phyloP scores from a whole-genome alignment of 2,329 filamentous ascomycete species.

The Xylariaceae sp. region DNA sequence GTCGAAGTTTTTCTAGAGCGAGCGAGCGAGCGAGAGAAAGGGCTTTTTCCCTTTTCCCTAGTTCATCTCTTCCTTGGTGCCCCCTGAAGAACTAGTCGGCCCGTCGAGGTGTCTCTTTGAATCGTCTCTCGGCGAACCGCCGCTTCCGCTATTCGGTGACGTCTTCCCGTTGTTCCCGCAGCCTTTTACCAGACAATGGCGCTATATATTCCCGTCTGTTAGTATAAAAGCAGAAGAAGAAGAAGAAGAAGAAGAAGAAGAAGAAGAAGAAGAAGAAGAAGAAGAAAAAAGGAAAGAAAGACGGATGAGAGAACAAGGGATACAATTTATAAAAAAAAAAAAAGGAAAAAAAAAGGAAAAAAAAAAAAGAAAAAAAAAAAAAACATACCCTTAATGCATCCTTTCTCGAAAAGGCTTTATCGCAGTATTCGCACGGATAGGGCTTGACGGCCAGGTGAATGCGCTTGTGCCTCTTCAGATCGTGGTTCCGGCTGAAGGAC shows the following conservation, averaged over 20 bases:
- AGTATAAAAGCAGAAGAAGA: constrained; percentile 8
- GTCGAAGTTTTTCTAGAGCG: background rate
- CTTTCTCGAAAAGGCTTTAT: constrained; percentile 95
- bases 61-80: constrained; percentile 19
- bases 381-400: constrained; percentile 85
- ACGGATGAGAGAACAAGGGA: too few relatives aligned
- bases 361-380: background rate
- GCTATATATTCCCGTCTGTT: constrained; percentile 34
- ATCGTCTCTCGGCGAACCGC: constrained; percentile 23
- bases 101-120: constrained; percentile 20
- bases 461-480: constrained; percentile 89
- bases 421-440: constrained; percentile 83
- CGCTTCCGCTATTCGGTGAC: constrained; percentile 20
- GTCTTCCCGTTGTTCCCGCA: constrained; percentile 42
- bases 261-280: background rate
- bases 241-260: background rate
- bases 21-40: background rate
- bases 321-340: too few relatives aligned
- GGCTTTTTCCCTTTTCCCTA: background rate
- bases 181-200: constrained; percentile 60
- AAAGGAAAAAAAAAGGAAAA: background rate
- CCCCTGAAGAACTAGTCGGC: constrained; percentile 8
- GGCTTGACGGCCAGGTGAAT: constrained; percentile 96
- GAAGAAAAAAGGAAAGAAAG: background rate
- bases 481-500: constrained; percentile 94